phyloP scores from a whole-genome alignment of 2,329 filamentous ascomycete genomes.

The Colletotrichum sp. region DNA sequence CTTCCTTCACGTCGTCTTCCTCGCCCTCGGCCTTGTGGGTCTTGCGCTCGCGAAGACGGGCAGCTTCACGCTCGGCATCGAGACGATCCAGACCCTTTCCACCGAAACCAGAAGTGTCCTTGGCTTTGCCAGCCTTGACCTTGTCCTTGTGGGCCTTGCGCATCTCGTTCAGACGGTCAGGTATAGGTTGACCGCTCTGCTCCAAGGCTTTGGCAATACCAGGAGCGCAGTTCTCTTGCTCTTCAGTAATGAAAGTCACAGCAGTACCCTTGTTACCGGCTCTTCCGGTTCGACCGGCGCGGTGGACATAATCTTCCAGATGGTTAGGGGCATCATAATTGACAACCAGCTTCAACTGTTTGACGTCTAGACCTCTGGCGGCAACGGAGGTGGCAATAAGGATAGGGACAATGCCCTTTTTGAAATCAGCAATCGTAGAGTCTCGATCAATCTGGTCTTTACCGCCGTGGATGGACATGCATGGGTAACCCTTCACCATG shows the following conservation, averaged over 20 bases:
- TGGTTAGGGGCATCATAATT: conserved; percentile 96
- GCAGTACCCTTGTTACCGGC: conserved; percentile 95
- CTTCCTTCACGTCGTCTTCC: conserved; percentile 79
- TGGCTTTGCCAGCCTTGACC: conserved; percentile 90
- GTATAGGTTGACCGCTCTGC: conserved; percentile 85
- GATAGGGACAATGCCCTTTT: conserved; percentile 86
- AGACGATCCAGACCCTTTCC: conserved; percentile 93
- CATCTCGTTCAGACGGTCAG: conserved; percentile 71
- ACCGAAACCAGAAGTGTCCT: conserved; percentile 88
- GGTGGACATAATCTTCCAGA: conserved; percentile 95
- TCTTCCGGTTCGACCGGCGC: conserved; percentile 90
- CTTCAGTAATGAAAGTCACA: conserved; percentile 90
- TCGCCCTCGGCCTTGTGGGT: conserved; percentile 88
- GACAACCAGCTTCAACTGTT: conserved; percentile 93
- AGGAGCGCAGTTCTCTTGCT: conserved; percentile 88
- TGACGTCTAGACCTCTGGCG: conserved; percentile 92
- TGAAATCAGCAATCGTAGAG: conserved; percentile 92
- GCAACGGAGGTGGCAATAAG: conserved; percentile 95
- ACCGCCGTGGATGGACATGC: conserved; percentile 92
- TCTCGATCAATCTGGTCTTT: conserved; percentile 94
- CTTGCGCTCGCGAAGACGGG: conserved; percentile 84
- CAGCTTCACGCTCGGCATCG: conserved; percentile 88
- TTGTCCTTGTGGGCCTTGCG: conserved; percentile 82
- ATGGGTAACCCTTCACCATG: conserved; percentile 84
- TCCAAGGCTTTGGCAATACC: conserved; percentile 92